Evolutionary conservation across 306 rosid genomes (phyloP).

Genomic region (cucumber (Cucumis sativus)): Cucumber_9930_V3 NC_026660.2:27891501-27892000

Average conservation of each 20-base stretch:
- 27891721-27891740: not conserved
- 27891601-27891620: not conserved
- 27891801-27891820: not conserved
- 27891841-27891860: not conserved
- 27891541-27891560: too few relatives aligned
- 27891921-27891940: slow-evolving; percentile 64
- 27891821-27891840: not conserved
- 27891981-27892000: slow-evolving; percentile 98
- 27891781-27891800: not conserved
- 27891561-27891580: too few relatives aligned
- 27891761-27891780: not conserved
- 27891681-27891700: not conserved
- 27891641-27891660: not conserved
- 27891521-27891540: too few relatives aligned
- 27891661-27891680: not conserved
- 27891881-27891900: slow-evolving; percentile 65
- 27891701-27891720: not conserved
- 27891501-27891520: too few relatives aligned
- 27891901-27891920: slow-evolving; percentile 74
- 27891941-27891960: slow-evolving; percentile 89
- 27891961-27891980: slow-evolving; percentile 79
- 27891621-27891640: not conserved
- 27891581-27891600: too few relatives aligned
- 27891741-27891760: not conserved
- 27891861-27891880: not conserved